Percentiles rank a stretch among this genome's conserved stretches.
Conservation (phyloP, 306 rosid species). For the Quercus suber region DNA sequence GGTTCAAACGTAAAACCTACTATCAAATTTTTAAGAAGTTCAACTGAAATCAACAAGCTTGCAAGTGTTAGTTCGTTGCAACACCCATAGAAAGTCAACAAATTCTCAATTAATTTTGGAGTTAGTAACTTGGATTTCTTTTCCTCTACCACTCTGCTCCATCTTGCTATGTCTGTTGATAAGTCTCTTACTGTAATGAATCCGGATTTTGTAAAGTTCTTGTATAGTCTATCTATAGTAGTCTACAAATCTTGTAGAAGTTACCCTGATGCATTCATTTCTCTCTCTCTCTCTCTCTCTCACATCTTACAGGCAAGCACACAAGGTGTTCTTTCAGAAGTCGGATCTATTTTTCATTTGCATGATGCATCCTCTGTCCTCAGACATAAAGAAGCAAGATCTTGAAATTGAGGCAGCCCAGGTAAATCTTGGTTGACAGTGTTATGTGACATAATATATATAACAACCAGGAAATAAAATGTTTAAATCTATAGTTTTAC, state of each 20-base stretch:
- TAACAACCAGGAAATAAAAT: not conserved
- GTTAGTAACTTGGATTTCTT: not conserved
- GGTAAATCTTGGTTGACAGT: constrained; percentile 30
- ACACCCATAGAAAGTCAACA: too few species aligned
- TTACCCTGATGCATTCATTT: not conserved
- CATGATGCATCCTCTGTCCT: constrained; percentile 45
- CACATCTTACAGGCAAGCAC: constrained; percentile 39
- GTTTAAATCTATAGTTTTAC: not conserved
- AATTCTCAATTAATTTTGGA: too few species aligned
- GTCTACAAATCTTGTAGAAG: not conserved
- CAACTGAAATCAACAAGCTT: not conserved
- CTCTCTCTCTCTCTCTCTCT: not conserved
- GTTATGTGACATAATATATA: not conserved
- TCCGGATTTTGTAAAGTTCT: not conserved
- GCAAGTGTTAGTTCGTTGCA: not conserved
- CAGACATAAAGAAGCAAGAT: constrained; percentile 48
- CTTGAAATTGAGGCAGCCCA: constrained; percentile 62
- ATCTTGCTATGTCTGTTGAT: not conserved
- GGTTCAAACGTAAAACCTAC: not conserved
- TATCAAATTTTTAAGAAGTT: not conserved
- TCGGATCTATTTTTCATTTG: constrained; percentile 46
- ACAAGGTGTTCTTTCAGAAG: constrained; percentile 38
- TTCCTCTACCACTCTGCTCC: not conserved
- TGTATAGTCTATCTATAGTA: not conserved
- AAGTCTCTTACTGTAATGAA: not conserved